Base-by-base conservation (phyloP, 2,329 filamentous ascomycete genomes). In the Xylaria sp. region DNA sequence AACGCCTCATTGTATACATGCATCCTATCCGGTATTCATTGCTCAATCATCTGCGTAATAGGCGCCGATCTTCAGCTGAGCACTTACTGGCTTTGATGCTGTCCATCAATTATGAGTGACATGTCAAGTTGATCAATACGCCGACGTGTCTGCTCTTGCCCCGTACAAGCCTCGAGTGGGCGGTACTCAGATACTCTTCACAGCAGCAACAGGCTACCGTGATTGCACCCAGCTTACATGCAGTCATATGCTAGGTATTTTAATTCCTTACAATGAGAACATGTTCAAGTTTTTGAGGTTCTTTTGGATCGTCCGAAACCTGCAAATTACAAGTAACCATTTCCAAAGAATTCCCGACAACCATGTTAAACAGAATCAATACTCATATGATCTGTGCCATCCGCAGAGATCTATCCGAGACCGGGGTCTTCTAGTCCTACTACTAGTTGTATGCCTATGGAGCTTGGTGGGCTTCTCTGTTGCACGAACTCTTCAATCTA, bases 101-200 rank as follows among this genome's bases (percentile, higher is more conserved):
- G n/a, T n/a, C n/a, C n/a, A 53, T 53, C 42, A 38, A 45, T 37
- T 33, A 15, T 19, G 15, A 49, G n/a, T 57, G 53, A 57, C 47
- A 54, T 14, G 35, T 52, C 43, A 57, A 45, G 46, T 40, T 31
- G 37, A 57, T 57, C 52, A 28, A 49, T 50, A 38, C 38, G 14
- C 23, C 38, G 50, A 25, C 12, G 46, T 31, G 35, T n/a, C 37
- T 38, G 2, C 15, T 61, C 43, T 45, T 60, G 23, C 40, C 31
- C 47, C 31, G 46, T 40, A 47, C 40, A 37, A n/a, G n/a, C n/a
- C n/a, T n/a, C n/a, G n/a, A n/a, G n/a, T n/a, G n/a, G n/a, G 33
- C 33, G 35, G 50, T 31, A 40, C 17, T 14, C 50, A 51, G 25
- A 17, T 7, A 38, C 12, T 6, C 17, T 19, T 43, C 28, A n/a